A percentile compares a stretch with the other conserved stretches of the same genome.
phyloP scores from a whole-genome alignment of 108 stramenopile species.

The Asterionellopsis glacialis region DNA sequence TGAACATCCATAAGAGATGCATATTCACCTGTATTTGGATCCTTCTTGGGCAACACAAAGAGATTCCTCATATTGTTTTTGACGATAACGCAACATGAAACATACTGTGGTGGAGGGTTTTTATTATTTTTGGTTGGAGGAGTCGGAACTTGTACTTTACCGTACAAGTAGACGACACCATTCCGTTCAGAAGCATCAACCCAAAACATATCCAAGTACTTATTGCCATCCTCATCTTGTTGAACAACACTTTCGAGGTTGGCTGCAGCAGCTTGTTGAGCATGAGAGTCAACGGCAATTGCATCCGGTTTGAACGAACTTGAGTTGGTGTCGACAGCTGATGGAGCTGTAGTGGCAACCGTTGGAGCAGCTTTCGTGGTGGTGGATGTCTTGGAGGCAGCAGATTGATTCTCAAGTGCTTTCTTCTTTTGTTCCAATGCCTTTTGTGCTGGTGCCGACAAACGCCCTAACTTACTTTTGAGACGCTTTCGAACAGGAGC shows the following conservation, averaged over 20 bases:
- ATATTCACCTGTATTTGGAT: conserved; percentile 33
- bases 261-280: conserved; percentile 13
- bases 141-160: conserved; percentile 64
- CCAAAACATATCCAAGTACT: conserved; percentile 89
- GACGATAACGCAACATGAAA: conserved; percentile 87
- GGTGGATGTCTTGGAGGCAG: background rate
- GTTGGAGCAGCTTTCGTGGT: background rate
- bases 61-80: conserved; percentile 76
- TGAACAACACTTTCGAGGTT: conserved; percentile 25
- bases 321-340: conserved; percentile 39
- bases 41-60: conserved; percentile 87
- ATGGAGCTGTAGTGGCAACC: conserved; percentile 12
- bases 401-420: conserved; percentile 5
- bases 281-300: conserved; percentile 37
- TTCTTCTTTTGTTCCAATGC: conserved; percentile 21
- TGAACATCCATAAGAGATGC: conserved; percentile 76
- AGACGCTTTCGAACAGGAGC: conserved; percentile 23
- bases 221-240: conserved; percentile 21
- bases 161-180: conserved; percentile 91
- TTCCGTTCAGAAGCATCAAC: conserved; percentile 90
- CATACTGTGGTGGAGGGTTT: conserved; percentile 25
- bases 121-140: conserved; percentile 5
- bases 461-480: conserved; percentile 14
- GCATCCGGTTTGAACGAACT: conserved; percentile 47
- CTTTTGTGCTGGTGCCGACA: conserved; percentile 37